Base-by-base conservation (phyloP, 805 yeast genomes). In the Naumovozyma dairenensis region DNA sequence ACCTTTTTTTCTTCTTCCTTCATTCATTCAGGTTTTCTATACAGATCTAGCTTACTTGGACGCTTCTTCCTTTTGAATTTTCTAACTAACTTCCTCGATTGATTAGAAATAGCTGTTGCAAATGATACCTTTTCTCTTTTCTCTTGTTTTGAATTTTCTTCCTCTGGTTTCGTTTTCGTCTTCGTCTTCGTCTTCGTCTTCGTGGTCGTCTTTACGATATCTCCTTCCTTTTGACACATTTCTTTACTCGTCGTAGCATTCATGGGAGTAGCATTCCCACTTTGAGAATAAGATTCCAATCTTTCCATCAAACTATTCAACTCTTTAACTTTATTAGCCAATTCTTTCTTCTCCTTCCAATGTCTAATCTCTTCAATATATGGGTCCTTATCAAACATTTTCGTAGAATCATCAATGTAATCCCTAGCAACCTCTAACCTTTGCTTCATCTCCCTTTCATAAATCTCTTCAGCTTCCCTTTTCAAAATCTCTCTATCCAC, bases 51-150 rank as follows among this genome's bases (percentile, higher is more conserved):
- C 5, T 12, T 14, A 10, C 14, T 12, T 8, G 26, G 13, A 24
- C 26, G 26, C 26, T 24, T 24, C 26, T 20, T 26, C 28, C 25
- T 31, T 14, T 33, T 30, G 14, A 37, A 24, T 6, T 25, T 28
- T 7, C 26, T 21, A 5, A 33, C n/a, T 3, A 37, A 17, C 20
- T 33, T 37, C 29, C 28, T 33, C 3, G 40, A 37, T 25, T 37
- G 34, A 12, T 12, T 31, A n/a, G 21, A 8, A 5, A 24, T 24
- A 10, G 13, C 8, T 7, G 26, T 5, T 12, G 26, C 13, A 14
- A 24, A 24, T 24, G 26, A n/a, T n/a, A n/a, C n/a, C n/a, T n/a
- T n/a, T n/a, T n/a, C 13, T 8, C 8, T n/a, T 20, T 18, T 18
- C 10, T 13, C 17, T 16, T 28, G 6, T 28, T 18, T 28, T 17